Base-by-base conservation (phyloP, 352 stramenopile genomes). In the Phytopythium mirpurense region DNA sequence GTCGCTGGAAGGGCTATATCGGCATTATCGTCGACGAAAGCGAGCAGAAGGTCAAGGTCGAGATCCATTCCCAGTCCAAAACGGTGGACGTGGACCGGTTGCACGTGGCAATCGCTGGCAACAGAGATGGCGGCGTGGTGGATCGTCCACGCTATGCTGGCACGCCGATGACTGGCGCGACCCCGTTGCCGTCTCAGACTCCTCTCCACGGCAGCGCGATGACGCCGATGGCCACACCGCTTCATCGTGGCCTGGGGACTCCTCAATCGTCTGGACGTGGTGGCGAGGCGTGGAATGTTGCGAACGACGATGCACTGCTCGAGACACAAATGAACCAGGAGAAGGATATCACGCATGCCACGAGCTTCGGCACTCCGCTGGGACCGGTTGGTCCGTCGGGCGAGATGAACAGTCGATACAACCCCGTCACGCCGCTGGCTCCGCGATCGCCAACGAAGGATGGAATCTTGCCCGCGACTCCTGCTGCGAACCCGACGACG, bases 1-100 rank as follows among this genome's bases (percentile, higher is more conserved):
- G 87, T 2, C 84, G 88, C 41, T 95, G 86, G 83, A 96, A 96
- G 78, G 86, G 86, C 31, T 96, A 96, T 69, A 96, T 96, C 54
- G 87, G 87, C 60, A 96, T 96, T 54, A 82, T 96, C 36, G 83
- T 95, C 26, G 85, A 93, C 60, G 85, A 93, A 71, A 85, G 64
- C 50, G 87, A 96, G 26, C 78, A 86, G 54, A 96, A 93, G 63
- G 86, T 95, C 59, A 96, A 96, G 65, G 87, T 96, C 31, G 87
- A 96, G 62, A 93, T 96, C 42, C 87, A 96, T 57, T 95, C 76
- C 49, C 94, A 96, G 61, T 83, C 85, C 9, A 92, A 93, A 63
- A 73, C 90, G 18, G 83, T 96, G 31, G 85, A 94, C 50, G 76
- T 96, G 9, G 85, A 93, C 63, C 65, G 82, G n/a, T 56, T 93